These are phyloP conservation scores for Ostreobium quekettii DNA, from an alignment of 139 green algal genomes.

Conservation along the genomic window DNA sequence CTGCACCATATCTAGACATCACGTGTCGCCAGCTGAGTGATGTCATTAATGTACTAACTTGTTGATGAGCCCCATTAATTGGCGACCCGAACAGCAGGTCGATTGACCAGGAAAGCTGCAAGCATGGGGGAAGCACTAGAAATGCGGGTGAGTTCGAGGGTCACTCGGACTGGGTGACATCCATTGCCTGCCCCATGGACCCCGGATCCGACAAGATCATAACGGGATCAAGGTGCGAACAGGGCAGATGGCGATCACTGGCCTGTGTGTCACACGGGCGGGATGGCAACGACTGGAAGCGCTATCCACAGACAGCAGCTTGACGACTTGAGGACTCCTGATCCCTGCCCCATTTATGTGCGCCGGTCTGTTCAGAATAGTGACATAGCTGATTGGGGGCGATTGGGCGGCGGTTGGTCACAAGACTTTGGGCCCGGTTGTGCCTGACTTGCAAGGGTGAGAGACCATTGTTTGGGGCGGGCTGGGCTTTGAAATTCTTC, in stretches of 20 bases:
- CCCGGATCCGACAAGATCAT: constrained; percentile 91
- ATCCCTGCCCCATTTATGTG: too few relatives aligned
- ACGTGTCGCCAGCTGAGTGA: too few relatives aligned
- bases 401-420: not conserved
- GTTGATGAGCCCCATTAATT: too few relatives aligned
- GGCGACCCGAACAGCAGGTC: too few relatives aligned
- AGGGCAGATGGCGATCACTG: too few relatives aligned
- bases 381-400: not conserved
- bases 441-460: not conserved
- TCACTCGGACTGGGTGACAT: constrained; percentile 66
- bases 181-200: constrained; percentile 91
- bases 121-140: constrained; percentile 69
- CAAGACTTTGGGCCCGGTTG: not conserved
- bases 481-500: not conserved
- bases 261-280: not conserved
- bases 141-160: constrained; percentile 65
- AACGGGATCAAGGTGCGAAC: constrained; percentile 79
- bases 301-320: not conserved
- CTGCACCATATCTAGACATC: too few relatives aligned
- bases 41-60: too few relatives aligned
- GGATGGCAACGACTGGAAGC: not conserved
- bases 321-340: too few relatives aligned
- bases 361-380: too few relatives aligned
- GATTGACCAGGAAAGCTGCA: too few relatives aligned
- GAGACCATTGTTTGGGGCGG: not conserved